These are phyloP conservation scores for Asterophora parasitica DNA, from an alignment of 768 basidiomycete species.

Conservation along the genomic window DNA sequence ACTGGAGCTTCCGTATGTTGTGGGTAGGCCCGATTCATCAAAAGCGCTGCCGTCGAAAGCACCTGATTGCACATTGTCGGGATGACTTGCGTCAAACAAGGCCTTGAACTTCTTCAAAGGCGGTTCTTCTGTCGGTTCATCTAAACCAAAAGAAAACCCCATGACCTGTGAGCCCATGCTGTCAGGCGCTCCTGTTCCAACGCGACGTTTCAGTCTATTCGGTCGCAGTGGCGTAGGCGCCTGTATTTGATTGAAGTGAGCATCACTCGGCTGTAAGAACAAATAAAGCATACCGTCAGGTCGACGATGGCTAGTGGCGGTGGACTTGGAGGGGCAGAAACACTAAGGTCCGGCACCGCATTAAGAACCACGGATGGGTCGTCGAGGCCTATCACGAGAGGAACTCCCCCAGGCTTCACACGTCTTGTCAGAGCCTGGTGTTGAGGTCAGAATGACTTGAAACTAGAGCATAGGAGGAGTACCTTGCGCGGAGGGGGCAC, in stretches of 20 bases:
- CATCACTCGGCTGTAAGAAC: no score
- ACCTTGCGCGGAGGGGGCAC: constrained; percentile 29
- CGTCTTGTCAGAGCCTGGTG: constrained; percentile 41
- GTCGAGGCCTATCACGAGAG: constrained; percentile 39
- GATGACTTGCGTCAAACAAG: constrained; percentile 63
- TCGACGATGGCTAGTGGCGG: constrained; percentile 17
- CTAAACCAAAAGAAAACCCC: constrained; percentile 16
- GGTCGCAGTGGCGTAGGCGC: constrained; percentile 36
- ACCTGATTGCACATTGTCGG: constrained; percentile 25
- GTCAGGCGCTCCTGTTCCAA: constrained; percentile 27
- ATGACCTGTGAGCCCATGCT: constrained; percentile 17
- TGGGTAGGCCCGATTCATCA: constrained; percentile 10
- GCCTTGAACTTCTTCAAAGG: constrained; percentile 68
- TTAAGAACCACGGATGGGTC: constrained; percentile 38
- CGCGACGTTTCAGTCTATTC: constrained; percentile 51
- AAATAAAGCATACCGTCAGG: constrained; percentile 16
- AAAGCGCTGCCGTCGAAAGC: constrained; percentile 15
- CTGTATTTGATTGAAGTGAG: constrained; percentile 19
- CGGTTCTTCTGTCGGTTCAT: constrained; percentile 39
- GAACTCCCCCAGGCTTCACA: constrained; percentile 29
- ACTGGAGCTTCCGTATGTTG: constrained; percentile 10
- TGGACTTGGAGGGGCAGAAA: constrained; percentile 8
- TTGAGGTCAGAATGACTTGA: neutral
- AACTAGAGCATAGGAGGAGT: neutral
- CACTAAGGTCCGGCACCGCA: constrained; percentile 22